These are phyloP conservation scores for Populus ilicifolia DNA, from an alignment of 345 rosid species.

Conservation along the genomic window DNA sequence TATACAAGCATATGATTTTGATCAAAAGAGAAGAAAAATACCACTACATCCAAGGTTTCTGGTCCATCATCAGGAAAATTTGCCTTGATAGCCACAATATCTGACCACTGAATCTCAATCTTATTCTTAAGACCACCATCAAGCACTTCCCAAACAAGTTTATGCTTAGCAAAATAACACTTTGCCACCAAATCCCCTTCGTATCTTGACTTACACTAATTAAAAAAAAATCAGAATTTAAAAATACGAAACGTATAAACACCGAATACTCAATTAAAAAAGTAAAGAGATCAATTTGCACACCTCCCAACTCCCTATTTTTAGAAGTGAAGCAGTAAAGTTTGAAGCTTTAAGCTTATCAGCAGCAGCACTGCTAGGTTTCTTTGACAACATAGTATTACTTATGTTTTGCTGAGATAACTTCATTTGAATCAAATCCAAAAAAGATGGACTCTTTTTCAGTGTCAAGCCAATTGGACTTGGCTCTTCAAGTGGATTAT, in stretches of 20 bases:
- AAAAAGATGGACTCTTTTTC: constrained; percentile 87
- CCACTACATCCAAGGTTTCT: constrained; percentile 83
- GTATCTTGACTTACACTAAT: constrained; percentile 83
- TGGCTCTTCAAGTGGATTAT: constrained; percentile 85
- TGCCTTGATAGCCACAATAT: constrained; percentile 83
- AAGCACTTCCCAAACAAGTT: constrained; percentile 97
- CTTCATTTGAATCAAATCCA: constrained; percentile 90
- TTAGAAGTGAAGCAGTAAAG: constrained; percentile 72
- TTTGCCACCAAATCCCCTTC: constrained; percentile 98
- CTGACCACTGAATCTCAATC: constrained; percentile 97
- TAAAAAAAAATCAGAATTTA: not conserved
- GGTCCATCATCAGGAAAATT: constrained; percentile 73
- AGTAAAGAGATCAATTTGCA: not conserved
- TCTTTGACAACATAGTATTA: constrained; percentile 24
- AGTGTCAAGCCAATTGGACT: constrained; percentile 86
- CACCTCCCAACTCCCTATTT: constrained; percentile 91
- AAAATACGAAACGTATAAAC: not conserved
- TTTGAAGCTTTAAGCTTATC: constrained; percentile 97
- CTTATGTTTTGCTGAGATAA: constrained; percentile 51
- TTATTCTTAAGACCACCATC: constrained; percentile 95
- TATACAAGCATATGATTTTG: not conserved
- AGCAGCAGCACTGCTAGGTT: constrained; percentile 26
- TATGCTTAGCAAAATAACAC: constrained; percentile 97
- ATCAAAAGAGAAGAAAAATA: constrained; percentile 19
- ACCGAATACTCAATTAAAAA: not conserved